These are phyloP conservation scores for Porphyra umbilicalis DNA, from an alignment of 31 red algal genomes.

Conservation along the genomic window DNA sequence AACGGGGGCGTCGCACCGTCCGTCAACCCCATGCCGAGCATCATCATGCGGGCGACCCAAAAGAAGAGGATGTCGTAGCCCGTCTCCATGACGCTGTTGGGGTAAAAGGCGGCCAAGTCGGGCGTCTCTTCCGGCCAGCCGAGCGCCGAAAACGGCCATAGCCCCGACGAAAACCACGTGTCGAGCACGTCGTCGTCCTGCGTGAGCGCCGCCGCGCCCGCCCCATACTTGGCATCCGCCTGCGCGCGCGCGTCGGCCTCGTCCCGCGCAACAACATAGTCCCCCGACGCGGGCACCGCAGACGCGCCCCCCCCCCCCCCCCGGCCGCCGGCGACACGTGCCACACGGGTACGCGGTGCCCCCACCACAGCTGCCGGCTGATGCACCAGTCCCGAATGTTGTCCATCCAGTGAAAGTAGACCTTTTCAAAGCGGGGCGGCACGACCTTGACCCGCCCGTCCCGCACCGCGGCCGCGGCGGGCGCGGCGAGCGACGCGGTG, in stretches of 20 bases:
- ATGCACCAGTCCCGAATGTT: slow-evolving; percentile 99
- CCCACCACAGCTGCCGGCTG: slow-evolving; percentile 97
- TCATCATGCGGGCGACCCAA: slow-evolving; percentile 99
- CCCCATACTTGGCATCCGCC: slow-evolving; percentile 39
- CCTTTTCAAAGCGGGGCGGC: slow-evolving; percentile 87
- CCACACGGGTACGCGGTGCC: slow-evolving; percentile 97
- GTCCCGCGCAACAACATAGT: slow-evolving; percentile 68
- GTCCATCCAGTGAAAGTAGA: slow-evolving; percentile 92
- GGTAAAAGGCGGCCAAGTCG: slow-evolving; percentile 59
- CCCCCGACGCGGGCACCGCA: slow-evolving; percentile 20
- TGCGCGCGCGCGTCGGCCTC: slow-evolving; percentile 49
- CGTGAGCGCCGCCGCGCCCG: slow-evolving; percentile 29
- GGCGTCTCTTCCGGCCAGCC: slow-evolving; percentile 86
- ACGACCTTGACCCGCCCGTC: slow-evolving; percentile 57
- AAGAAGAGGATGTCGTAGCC: slow-evolving; percentile 99
- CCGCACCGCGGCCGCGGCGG: slow-evolving; percentile 68
- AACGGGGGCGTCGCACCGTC: slow-evolving; percentile 72
- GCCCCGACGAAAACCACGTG: slow-evolving; percentile 98
- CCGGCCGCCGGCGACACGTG: slow-evolving; percentile 49
- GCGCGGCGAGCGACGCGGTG: slow-evolving; percentile 58
- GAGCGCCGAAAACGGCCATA: slow-evolving; percentile 97
- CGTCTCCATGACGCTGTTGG: slow-evolving; percentile 83
- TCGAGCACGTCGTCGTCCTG: slow-evolving; percentile 94
- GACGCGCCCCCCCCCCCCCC: slow-evolving; percentile 57
- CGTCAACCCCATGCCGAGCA: slow-evolving; percentile 69